Evolutionary conservation across 2,329 filamentous ascomycete species (phyloP).

Genomic region (Plenodomus biglobosus): DNA sequence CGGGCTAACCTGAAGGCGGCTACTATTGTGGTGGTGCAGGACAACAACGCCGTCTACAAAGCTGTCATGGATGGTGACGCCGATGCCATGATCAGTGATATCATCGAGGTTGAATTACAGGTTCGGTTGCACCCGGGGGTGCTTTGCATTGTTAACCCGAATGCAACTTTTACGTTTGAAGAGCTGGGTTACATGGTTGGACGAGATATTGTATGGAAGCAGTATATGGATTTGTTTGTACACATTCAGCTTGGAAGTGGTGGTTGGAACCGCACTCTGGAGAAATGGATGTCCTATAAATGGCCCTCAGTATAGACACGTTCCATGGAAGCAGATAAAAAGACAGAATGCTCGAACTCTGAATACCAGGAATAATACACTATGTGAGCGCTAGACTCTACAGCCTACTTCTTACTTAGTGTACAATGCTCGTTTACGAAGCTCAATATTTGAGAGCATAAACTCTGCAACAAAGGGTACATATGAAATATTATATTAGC

Average conservation of each 20-base stretch:
- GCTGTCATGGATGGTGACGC: conserved; percentile 15
- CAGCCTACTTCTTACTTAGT: no score
- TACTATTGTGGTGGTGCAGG: conserved; percentile 9
- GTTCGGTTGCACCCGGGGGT: conserved; percentile 9
- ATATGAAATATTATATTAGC: no score
- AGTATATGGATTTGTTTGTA: conserved; percentile 15
- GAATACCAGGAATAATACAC: no score
- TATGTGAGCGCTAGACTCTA: no score
- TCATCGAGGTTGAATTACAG: conserved; percentile 17
- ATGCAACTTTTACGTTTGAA: conserved; percentile 15
- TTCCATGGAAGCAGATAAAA: no score
- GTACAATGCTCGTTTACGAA: no score
- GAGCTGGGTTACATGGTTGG: conserved; percentile 14
- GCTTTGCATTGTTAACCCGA: conserved; percentile 10
- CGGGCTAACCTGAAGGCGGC: conserved; percentile 12
- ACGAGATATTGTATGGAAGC: conserved; percentile 13
- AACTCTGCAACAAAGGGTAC: no score
- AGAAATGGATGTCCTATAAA: conserved; percentile 18
- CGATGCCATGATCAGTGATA: conserved; percentile 16
- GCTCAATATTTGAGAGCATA: no score
- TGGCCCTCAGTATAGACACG: conserved; percentile 13
- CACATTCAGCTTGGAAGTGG: conserved; percentile 12
- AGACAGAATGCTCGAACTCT: no score
- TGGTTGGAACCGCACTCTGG: conserved; percentile 13
- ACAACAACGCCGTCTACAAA: conserved; percentile 15